Conservation (phyloP, 2,329 filamentous ascomycete genomes). For the Dactylonectria macrodidyma region DNA sequence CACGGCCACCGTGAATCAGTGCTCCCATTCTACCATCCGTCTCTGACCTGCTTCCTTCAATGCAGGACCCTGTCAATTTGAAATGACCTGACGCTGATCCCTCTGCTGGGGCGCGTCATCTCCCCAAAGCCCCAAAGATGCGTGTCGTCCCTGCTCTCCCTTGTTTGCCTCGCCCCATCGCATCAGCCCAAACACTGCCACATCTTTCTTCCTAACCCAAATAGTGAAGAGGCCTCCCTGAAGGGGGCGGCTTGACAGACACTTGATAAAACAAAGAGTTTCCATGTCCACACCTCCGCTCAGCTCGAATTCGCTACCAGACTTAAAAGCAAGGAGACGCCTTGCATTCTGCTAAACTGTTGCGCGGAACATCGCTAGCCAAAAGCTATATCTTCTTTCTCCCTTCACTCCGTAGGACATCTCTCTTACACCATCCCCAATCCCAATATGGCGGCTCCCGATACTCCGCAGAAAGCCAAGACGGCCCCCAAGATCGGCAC, state of each 20-base stretch:
- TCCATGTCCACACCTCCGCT: conserved; percentile 2
- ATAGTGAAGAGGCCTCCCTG: conserved; percentile 24
- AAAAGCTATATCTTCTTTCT: neutral
- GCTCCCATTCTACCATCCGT: too few relatives aligned
- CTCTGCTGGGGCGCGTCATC: conserved; percentile 9
- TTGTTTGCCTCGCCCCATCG: conserved; percentile 4
- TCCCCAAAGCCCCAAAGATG: neutral
- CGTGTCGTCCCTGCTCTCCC: neutral
- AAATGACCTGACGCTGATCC: neutral
- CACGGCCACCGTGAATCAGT: conserved; percentile 5
- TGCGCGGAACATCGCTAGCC: neutral
- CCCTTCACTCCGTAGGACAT: neutral
- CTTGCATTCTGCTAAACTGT: conserved; percentile 4
- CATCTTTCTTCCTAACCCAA: neutral
- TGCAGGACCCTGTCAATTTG: conserved; percentile 1
- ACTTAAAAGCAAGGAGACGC: conserved; percentile 6
- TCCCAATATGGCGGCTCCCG: conserved; percentile 38
- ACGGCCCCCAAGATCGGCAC: conserved; percentile 31
- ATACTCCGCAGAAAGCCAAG: conserved; percentile 35
- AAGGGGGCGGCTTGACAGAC: neutral
- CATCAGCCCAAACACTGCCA: conserved; percentile 15
- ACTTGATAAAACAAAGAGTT: conserved; percentile 1
- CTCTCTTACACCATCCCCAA: conserved; percentile 24
- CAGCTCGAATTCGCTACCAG: conserved; percentile 4
- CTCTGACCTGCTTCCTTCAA: too few relatives aligned